Conservation (phyloP, 148 eudicot genomes). For the Cornus suecica region DNA sequence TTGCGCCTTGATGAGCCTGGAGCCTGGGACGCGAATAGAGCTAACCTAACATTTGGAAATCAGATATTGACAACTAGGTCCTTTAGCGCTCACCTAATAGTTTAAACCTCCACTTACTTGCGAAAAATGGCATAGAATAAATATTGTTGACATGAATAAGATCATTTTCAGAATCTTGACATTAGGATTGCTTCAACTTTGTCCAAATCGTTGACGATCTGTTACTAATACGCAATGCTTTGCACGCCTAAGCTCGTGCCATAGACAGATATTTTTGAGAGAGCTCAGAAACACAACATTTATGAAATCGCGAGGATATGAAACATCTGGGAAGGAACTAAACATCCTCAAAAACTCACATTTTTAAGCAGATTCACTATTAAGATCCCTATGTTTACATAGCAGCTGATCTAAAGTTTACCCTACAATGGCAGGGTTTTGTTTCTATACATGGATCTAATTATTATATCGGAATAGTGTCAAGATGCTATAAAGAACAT, state of each 20-base stretch:
- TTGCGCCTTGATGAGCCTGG: no score
- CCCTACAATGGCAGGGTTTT: constrained; percentile 17
- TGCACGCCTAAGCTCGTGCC: background rate
- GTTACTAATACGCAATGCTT: background rate
- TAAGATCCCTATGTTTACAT: constrained; percentile 18
- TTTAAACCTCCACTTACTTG: background rate
- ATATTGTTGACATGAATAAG: background rate
- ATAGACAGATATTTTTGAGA: background rate
- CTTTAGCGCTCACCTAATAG: no score
- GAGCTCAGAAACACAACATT: background rate
- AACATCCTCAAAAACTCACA: background rate
- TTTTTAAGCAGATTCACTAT: constrained; percentile 10
- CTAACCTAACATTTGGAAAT: no score
- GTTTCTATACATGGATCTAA: constrained; percentile 34
- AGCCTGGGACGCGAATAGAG: no score
- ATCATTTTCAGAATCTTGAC: no score
- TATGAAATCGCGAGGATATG: background rate
- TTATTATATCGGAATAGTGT: background rate
- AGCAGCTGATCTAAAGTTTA: constrained; percentile 10
- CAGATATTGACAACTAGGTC: no score
- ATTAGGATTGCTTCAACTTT: no score
- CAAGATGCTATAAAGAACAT: background rate
- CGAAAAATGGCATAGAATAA: background rate
- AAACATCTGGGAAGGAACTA: background rate
- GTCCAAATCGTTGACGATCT: background rate